Conservation (phyloP, 2,329 filamentous ascomycete species). For the Lachnellula hyalina region DNA sequence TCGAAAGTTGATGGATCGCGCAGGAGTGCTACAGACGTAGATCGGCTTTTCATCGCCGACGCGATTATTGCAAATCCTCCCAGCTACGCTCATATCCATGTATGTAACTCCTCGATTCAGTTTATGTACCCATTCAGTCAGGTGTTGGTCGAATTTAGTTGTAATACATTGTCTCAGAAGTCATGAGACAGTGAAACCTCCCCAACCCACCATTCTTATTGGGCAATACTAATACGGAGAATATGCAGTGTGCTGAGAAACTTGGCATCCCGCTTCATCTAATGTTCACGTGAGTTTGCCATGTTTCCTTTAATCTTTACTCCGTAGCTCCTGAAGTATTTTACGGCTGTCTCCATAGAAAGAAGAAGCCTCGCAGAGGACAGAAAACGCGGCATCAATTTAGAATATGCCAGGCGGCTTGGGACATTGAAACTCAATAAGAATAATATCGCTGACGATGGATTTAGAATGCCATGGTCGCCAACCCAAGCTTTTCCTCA, state of each 20-base stretch:
- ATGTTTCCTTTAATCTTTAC: constrained; percentile 39
- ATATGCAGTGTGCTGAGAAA: constrained; percentile 58
- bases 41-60: constrained; percentile 61
- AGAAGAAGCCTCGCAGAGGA: too few relatives aligned
- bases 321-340: too few relatives aligned
- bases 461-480: constrained; percentile 22
- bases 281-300: constrained; percentile 76
- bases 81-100: constrained; percentile 67
- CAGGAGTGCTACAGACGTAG: constrained; percentile 5
- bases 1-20: not conserved
- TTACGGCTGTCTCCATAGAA: too few relatives aligned
- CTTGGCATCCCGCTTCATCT: constrained; percentile 71
- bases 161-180: too few relatives aligned
- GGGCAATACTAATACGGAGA: not conserved
- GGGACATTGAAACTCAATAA: too few relatives aligned
- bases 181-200: too few relatives aligned
- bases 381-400: not conserved
- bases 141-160: too few relatives aligned
- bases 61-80: constrained; percentile 79
- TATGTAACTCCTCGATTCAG: not conserved
- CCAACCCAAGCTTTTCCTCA: constrained; percentile 20
- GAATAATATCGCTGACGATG: not conserved
- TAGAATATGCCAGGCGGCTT: not conserved
- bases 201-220: not conserved
- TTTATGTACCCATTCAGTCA: too few relatives aligned